Base-by-base conservation (phyloP, 2,329 filamentous ascomycete species). In the Lasiodiplodia gonubiensis region DNA sequence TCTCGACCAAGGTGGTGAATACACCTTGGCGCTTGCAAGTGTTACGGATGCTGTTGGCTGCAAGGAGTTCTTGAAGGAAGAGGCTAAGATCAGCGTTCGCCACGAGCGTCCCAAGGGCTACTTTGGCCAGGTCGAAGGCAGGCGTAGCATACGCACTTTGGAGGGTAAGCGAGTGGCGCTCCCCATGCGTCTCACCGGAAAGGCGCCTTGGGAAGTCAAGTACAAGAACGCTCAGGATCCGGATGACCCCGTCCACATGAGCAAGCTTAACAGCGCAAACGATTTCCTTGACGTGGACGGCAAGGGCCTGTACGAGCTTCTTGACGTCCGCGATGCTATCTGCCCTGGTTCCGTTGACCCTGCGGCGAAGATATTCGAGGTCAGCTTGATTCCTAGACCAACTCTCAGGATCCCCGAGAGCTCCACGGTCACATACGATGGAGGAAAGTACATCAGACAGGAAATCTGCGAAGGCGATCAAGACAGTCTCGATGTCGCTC, bases 401-500 rank as follows among this genome's bases (percentile, higher is more conserved):
- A 84, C 88, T 70, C 84, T 96, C 51, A 86, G 85, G 16, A 77
- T 95, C 54, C 83, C 89, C 6, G 86, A 90, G 68, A 87, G 71
- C n/a, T 83, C 88, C 4, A 86, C 89, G 55, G 84, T 92, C 55
- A 82, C 82, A 12, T 79, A 74, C 18, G 74, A 84, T 42, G 82
- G 83, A 18, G 82, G 83, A 33, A 84, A 84, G 39, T 91, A 90
- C 75, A 77, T 89, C 72, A 96, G 96, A 79, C 86, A 89, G 51
- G 90, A 94, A 69, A 90, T 99, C 35, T 99, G 95, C 75, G 94
- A 99, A 81, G 94, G 94, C 35, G 94, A 98, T 69, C 91, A 97
- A 74, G 94, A 97, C 77, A 89, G 89, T 3, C 89, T 97, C 66
- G 93, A 97, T 74, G 83, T 99, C 64, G 86, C 86, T 52, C 86